Evolutionary conservation across 2,329 filamentous ascomycete genomes (phyloP).

Genomic region (Ambrosiella beaveri): DNA sequence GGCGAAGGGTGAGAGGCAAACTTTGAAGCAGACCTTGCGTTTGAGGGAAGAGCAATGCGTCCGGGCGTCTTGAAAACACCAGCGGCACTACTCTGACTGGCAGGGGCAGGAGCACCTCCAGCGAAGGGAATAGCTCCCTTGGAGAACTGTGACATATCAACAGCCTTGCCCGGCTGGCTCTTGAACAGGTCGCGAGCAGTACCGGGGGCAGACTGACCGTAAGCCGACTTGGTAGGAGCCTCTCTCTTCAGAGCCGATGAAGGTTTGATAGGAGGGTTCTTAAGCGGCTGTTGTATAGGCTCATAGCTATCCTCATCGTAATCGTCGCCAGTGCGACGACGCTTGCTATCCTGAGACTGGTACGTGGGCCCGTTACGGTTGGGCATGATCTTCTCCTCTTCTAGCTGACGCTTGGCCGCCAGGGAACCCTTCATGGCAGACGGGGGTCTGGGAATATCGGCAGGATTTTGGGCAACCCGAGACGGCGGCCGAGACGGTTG

Average conservation of each 20-base stretch:
- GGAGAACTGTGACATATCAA: slow-evolving; percentile 75
- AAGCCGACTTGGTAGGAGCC: slow-evolving; percentile 29
- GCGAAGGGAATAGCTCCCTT: slow-evolving; percentile 85
- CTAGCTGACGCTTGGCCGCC: slow-evolving; percentile 57
- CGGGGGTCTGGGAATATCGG: slow-evolving; percentile 22
- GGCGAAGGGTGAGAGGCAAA: slow-evolving; percentile 52
- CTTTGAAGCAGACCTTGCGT: slow-evolving; percentile 41
- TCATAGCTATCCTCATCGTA: slow-evolving; percentile 44
- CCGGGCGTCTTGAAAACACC: slow-evolving; percentile 53
- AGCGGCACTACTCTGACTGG: slow-evolving; percentile 20
- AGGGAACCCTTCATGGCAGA: slow-evolving; percentile 36
- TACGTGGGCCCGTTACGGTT: slow-evolving; percentile 42
- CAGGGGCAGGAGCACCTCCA: slow-evolving; percentile 24
- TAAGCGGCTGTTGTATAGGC: slow-evolving; percentile 38
- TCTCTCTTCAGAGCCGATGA: slow-evolving; percentile 53
- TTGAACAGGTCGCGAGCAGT: slow-evolving; percentile 45
- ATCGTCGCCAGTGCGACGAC: slow-evolving; percentile 59
- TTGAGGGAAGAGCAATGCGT: slow-evolving; percentile 25
- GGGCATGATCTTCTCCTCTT: slow-evolving; percentile 42
- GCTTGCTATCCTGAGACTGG: slow-evolving; percentile 56
- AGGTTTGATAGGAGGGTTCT: slow-evolving; percentile 71
- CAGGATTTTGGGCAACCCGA: slow-evolving; percentile 35
- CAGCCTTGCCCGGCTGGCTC: slow-evolving; percentile 39
- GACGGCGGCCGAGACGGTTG: slow-evolving; percentile 31
- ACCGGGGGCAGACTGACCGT: slow-evolving; percentile 33